Conservation (phyloP, 2,329 filamentous ascomycete species). For the Remersonia thermophila region DNA sequence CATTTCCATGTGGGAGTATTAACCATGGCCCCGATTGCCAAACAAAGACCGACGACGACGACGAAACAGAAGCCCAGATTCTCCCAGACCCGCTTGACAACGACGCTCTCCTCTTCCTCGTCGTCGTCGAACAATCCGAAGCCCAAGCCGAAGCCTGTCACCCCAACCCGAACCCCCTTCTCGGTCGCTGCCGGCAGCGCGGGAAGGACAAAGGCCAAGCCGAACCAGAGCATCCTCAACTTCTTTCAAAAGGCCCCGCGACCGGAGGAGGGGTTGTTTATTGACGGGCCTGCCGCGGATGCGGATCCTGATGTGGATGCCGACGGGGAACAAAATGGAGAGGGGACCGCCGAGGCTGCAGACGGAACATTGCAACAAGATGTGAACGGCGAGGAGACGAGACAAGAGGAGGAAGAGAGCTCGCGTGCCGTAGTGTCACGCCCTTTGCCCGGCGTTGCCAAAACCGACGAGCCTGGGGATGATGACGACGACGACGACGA, state of each 20-base stretch:
- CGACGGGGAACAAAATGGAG: not conserved
- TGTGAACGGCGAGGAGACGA: too few relatives aligned
- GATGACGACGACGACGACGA: conserved; percentile 13
- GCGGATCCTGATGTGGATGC: not conserved
- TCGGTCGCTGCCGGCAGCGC: too few relatives aligned
- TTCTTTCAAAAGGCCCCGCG: conserved; percentile 56
- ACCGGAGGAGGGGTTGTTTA: conserved; percentile 47
- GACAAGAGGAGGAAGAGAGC: too few relatives aligned
- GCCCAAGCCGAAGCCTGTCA: conserved; percentile 7
- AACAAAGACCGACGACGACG: not conserved
- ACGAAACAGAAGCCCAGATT: conserved; percentile 1
- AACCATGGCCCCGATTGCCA: not conserved
- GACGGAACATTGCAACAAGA: too few relatives aligned
- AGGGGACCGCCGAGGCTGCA: too few relatives aligned
- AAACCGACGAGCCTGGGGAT: too few relatives aligned
- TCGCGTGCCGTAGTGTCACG: too few relatives aligned
- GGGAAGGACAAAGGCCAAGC: conserved; percentile 13
- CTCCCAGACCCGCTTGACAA: conserved; percentile 3
- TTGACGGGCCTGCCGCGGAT: conserved; percentile 12
- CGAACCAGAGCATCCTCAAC: conserved; percentile 57
- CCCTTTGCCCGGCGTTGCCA: too few relatives aligned
- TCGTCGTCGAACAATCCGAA: conserved; percentile 1
- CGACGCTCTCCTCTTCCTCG: not conserved
- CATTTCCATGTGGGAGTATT: not conserved
- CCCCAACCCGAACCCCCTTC: not conserved